These are phyloP conservation scores for Lotmaria passim DNA, from an alignment of 208 protist species.

Conservation along the genomic window DNA sequence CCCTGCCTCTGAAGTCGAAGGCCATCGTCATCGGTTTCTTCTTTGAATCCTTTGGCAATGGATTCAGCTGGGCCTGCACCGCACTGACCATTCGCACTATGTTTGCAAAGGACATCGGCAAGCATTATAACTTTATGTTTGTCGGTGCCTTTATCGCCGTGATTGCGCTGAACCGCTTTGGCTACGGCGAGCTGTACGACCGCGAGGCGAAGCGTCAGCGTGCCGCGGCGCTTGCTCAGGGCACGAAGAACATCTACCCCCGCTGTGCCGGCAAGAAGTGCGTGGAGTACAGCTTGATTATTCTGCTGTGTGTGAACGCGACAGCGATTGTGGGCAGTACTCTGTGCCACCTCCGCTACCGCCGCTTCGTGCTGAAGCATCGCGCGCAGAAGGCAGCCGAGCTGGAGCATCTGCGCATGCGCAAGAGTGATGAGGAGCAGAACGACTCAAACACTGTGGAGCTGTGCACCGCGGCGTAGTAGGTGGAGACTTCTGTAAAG, in stretches of 20 bases:
- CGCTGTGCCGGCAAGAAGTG: constrained; percentile 47
- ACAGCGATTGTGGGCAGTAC: constrained; percentile 43
- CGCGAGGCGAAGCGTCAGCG: constrained; percentile 45
- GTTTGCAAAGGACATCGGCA: constrained; percentile 74
- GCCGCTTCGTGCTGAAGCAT: constrained; percentile 40
- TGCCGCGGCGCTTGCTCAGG: constrained; percentile 17
- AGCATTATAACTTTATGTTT: constrained; percentile 81
- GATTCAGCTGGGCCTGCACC: constrained; percentile 64
- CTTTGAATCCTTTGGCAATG: constrained; percentile 63
- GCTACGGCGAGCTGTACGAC: constrained; percentile 70
- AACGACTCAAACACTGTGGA: too few relatives aligned
- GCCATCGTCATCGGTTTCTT: constrained; percentile 60
- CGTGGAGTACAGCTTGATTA: constrained; percentile 43
- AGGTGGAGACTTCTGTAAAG: too few relatives aligned
- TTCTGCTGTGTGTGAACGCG: constrained; percentile 57
- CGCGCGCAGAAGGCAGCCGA: constrained; percentile 23
- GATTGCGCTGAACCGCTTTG: constrained; percentile 67
- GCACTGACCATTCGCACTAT: constrained; percentile 47
- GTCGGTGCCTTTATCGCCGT: constrained; percentile 54
- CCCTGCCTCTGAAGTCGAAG: constrained; percentile 45
- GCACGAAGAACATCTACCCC: constrained; percentile 37
- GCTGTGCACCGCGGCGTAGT: too few relatives aligned
- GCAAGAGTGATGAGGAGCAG: too few relatives aligned
- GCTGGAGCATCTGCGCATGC: too few relatives aligned
- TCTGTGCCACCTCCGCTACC: constrained; percentile 58